These are phyloP conservation scores for Solanum corneliomulleri DNA, from an alignment of 257 asterid species.

Conservation along the genomic window DNA sequence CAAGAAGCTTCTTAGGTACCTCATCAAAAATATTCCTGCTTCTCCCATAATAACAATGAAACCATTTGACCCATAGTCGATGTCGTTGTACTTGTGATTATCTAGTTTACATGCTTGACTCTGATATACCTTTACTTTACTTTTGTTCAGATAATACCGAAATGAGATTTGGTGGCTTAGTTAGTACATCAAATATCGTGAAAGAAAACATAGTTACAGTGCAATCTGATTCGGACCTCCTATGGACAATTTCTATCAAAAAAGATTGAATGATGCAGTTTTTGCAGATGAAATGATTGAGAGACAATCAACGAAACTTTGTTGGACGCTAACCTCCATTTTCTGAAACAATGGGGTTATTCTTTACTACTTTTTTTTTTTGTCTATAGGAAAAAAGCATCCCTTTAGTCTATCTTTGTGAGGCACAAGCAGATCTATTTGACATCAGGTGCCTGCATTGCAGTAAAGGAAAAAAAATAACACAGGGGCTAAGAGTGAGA, in stretches of 20 bases:
- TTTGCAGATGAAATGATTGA: not conserved
- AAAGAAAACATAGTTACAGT: constrained; percentile 53
- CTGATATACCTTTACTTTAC: not conserved
- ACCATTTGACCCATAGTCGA: not conserved
- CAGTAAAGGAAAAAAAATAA: not conserved
- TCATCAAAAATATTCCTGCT: not conserved
- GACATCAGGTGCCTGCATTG: not conserved
- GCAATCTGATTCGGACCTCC: constrained; percentile 68
- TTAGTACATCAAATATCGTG: constrained; percentile 81
- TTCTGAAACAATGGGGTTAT: not conserved
- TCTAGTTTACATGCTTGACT: not conserved
- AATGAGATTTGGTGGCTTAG: constrained; percentile 76
- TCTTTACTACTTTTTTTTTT: not conserved
- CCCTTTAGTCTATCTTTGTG: not conserved
- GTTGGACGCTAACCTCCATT: not conserved
- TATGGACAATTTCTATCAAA: constrained; percentile 80
- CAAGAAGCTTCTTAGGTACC: not conserved
- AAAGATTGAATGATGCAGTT: constrained; percentile 15
- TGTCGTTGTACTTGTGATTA: not conserved
- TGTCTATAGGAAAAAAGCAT: not conserved
- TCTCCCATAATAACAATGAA: not conserved
- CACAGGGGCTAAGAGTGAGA: not conserved
- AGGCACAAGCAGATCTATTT: not conserved
- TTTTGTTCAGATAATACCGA: constrained; percentile 44
- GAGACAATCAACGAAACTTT: not conserved